Base-by-base conservation (phyloP, 768 basidiomycete species). In the Gloeopeniophorella convolvens region DNA sequence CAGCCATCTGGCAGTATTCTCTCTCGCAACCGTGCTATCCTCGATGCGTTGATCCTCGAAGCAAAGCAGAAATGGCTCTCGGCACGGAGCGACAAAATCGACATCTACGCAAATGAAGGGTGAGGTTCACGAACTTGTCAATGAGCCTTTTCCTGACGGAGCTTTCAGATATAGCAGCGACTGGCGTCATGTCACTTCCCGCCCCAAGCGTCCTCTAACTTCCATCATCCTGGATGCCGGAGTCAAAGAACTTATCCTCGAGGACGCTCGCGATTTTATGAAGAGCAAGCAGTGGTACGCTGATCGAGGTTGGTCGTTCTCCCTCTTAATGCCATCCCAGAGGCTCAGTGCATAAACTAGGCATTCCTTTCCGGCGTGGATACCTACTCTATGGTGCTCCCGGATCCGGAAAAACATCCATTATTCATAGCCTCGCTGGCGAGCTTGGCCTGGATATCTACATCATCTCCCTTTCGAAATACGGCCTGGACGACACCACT, bases 371-470 rank as follows among this genome's bases (percentile, higher is more conserved):
- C 69, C 80, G 86, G 16, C 73, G 87, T 11, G 88, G 89, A 11
- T 87, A 86, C 61, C 74, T 89, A n/a, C 71, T 88, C 18, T 76
- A 86, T 57, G 87, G 87, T 18, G 81, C 76, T 4, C 85, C 86
- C 27, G 85, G 87, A 6, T 79, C 82, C 8, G 87, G 89, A 0
- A 91, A 89, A 61, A 88, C 86, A 0, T 83, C 81, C 24, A 73
- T 89, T 42, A 89, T 88, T 45, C 82, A 87, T 56, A 75, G 78
- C 39, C 68, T 89, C 6, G 85, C 87, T 1, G 85, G 87, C n/a
- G 86, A 87, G 62, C 75, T 90, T 18, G 77, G 75, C 3, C 70
- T 91, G 32, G 75, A 86, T 58, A 76, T 90, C 21, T 89, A 86
- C 65, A 76, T 87, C 40, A 64, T 90, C 35, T 80, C 83, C 1